Base-by-base conservation (phyloP, 2,329 filamentous ascomycete genomes). In the Calycina marina region DNA sequence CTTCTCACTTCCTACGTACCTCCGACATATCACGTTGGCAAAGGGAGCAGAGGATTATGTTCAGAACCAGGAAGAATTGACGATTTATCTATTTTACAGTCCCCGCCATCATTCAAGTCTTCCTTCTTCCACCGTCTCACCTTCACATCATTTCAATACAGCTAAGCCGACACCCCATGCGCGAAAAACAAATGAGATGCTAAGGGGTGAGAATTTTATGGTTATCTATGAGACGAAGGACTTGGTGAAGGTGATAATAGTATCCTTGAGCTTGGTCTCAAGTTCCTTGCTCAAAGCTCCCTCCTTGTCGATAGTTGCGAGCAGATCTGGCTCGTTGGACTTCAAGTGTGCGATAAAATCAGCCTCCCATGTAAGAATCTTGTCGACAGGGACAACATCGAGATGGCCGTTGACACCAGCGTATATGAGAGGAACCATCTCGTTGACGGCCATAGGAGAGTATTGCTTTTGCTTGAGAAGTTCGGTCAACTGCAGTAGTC, bases 401-500 rank as follows among this genome's bases (percentile, higher is more conserved):
- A 98, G 77, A 66, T 72, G 67, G 70, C 90, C 90, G 67, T 96
- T 96, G 68, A 98, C 84, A 92, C 90, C 90, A 48, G 90, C 88
- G 66, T 74, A 98, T 73, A 98, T 96, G 51, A 98, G 77, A 50
- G 90, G 90, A 69, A 98, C 90, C 88, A 96, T 96, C 72, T 98
- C 88, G 72, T 92, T 90, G 59, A 96, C 88, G 51, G 84, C 82
- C 86, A 94, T 94, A 54, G 90, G 90, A 28, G 73, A 78, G 75
- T 96, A 98, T 69, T 98, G 90, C 77, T 93, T 94, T 75, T 98
- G 90, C 80, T 96, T 96, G 56, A 94, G 80, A 49, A 94, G 82
- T 76, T 96, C 88, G 52, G 88, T 94, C 58, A 86, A 70, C 69
- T 72, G 50, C 46, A 57, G 33, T 32, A 45, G 16, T 16, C 35